Base-by-base conservation (phyloP, 2,329 filamentous ascomycete species). In the Penicillium sp. region DNA sequence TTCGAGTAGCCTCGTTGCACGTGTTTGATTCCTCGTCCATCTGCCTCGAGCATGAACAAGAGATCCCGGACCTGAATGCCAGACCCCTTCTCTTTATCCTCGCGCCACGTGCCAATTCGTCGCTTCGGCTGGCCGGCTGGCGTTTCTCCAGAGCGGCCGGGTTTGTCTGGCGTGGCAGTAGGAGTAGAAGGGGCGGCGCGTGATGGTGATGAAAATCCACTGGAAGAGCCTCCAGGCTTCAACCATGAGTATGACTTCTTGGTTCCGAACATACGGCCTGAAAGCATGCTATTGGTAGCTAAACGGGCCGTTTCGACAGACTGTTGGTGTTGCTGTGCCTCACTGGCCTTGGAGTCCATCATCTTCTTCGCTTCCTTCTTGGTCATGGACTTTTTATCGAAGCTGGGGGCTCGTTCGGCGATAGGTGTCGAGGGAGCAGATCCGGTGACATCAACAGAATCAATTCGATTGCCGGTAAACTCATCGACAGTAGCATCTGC, bases 321-420 rank as follows among this genome's bases (percentile, higher is more conserved):
- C 61, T 88, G 90, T 23, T 88, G 86, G 63, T 93, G 92, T 63
- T 88, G 90, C 57, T 88, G 88, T 19, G 89, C 89, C 69, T 96
- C 91, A 0, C 87, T 89, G 23, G 88, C 84, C 66, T 90, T 91
- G 3, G 81, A 80, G 58, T 91, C 88, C n/a, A 87, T 85, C 64
- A 89, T 83, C 62, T 88, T 89, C 74, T 88, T 91, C 70, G 89
- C 82, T 72, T 96, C 92, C 77, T 97, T 97, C 81, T 97, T 97
- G 4, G 89, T 90, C 51, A 91, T 82, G 3, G 86, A 82, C 73
- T 92, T 93, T 63, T 78, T 78, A 37, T 85, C 82, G 1, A 79
- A 72, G 53, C 89, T 88, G 1, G 87, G 83, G 1, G 88, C 85
- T 43, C 72, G 69, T n/a, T 78, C 77, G 3, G 66, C 71, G 4